phyloP scores from a whole-genome alignment of 2,329 filamentous ascomycete species.

The Xylaria sp. region DNA sequence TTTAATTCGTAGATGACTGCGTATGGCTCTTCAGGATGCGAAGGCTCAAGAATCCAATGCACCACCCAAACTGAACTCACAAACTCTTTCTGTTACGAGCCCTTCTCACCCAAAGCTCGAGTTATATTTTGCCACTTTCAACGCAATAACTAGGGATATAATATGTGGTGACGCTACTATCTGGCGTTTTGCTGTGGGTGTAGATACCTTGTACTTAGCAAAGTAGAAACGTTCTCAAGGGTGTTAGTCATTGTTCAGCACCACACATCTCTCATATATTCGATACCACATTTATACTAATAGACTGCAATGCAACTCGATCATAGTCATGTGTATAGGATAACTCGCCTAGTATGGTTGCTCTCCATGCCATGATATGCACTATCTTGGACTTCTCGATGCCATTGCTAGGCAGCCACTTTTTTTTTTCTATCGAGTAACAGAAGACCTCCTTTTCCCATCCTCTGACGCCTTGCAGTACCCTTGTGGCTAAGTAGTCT shows the following conservation, averaged over 20 bases:
- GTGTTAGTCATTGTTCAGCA: neutral
- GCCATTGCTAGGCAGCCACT: neutral
- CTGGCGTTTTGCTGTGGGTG: neutral
- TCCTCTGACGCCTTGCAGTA: constrained; percentile 23
- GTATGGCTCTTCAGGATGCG: neutral
- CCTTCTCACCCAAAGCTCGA: neutral
- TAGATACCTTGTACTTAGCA: neutral
- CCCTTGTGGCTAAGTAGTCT: constrained; percentile 1
- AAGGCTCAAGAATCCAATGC: neutral
- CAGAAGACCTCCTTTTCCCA: neutral
- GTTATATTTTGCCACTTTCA: neutral
- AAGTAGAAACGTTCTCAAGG: neutral
- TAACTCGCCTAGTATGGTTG: constrained; percentile 10
- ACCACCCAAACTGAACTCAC: neutral
- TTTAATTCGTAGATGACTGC: neutral
- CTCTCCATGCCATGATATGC: constrained; percentile 9
- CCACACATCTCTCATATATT: neutral
- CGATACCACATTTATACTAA: neutral
- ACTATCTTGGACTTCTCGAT: neutral
- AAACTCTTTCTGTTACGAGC: neutral
- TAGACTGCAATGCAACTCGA: neutral
- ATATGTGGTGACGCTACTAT: neutral
- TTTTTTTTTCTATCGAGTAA: constrained; percentile 6
- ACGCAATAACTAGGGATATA: neutral
- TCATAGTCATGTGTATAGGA: constrained; percentile 22